Base-by-base conservation (phyloP, 495 filamentous ascomycete genomes). In the Chlorociboria aeruginascens region DNA sequence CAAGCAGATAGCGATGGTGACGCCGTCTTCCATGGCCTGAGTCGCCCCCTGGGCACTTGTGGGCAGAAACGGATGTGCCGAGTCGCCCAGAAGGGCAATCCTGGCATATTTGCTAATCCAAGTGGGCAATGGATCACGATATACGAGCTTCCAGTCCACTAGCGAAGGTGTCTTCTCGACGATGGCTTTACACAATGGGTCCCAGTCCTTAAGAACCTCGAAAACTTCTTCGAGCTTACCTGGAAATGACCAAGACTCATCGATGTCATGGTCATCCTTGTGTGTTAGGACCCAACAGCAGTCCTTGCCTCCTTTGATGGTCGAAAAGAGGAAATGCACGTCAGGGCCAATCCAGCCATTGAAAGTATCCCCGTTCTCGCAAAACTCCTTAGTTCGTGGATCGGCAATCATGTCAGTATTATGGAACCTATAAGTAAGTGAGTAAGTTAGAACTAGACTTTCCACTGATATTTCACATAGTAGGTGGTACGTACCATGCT, bases 21-120 rank as follows among this genome's bases (percentile, higher is more conserved):
- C 74, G 2, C 76, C 84, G 59, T 87, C 84, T 54, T 89, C 84
- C 51, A 87, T 78, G 0, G 82, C 79, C 54, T 85, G 78, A 29
- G 75, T 82, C 0, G 79, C 83, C 0, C 84, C 84, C 50, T 85
- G 78, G n/a, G 77, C 76, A 3, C 74, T 79, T 0, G 81, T 84
- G 0, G 82, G 83, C 3, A 86, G 65, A 60, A 87, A 85, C 0
- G 83, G 76, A 62, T 89, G 84, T 1, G 83, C 83, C 6, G 80
- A 68, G 54, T 86, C 84, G 17, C 83, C 83, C 31, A 86, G 69
- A 12, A 82, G 64, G 31, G 68, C 70, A n/a, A 80, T 80, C 14
- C 76, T 68, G 10, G 72, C 69, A 11, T 68, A 65, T 11, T 73
- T 66, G 6, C 73, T 79, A 13, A 82, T 70, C 70, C 82, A 88